phyloP scores from a whole-genome alignment of 1,139 yeast species.

The Magnusiomyces ingens region DNA sequence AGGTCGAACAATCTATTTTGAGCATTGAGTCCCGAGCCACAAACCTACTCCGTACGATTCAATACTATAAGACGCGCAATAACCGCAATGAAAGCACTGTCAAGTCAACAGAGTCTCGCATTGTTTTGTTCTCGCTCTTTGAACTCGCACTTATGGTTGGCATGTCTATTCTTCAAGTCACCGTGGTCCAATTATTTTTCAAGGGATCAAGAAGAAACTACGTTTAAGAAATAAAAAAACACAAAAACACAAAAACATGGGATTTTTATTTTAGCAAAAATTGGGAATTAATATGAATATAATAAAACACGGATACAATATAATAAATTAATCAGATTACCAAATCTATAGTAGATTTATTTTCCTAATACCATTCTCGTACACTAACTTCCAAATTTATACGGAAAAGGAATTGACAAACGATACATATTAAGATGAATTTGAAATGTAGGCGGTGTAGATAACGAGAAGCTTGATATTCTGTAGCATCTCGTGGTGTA shows the following conservation, averaged over 20 bases:
- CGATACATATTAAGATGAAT: too few relatives aligned
- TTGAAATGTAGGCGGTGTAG: too few relatives aligned
- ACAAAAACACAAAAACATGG: not conserved
- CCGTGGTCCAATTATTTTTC: conserved; percentile 80
- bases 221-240: conserved; percentile 38
- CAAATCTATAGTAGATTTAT: too few relatives aligned
- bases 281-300: too few relatives aligned
- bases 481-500: too few relatives aligned
- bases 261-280: not conserved
- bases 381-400: too few relatives aligned
- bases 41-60: conserved; percentile 56
- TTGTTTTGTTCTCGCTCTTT: conserved; percentile 74
- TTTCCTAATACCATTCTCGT: too few relatives aligned
- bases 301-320: too few relatives aligned
- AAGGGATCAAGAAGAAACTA: conserved; percentile 66
- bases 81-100: conserved; percentile 90
- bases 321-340: too few relatives aligned
- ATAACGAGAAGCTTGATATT: too few relatives aligned
- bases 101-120: conserved; percentile 77
- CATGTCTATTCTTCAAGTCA: conserved; percentile 79
- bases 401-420: too few relatives aligned
- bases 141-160: conserved; percentile 78
- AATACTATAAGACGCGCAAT: conserved; percentile 87
- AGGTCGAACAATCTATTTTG: conserved; percentile 41
- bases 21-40: conserved; percentile 63